Evolutionary conservation across 2,329 filamentous ascomycete species (phyloP).

Genomic region (Diplodia scrobiculata): DNA sequence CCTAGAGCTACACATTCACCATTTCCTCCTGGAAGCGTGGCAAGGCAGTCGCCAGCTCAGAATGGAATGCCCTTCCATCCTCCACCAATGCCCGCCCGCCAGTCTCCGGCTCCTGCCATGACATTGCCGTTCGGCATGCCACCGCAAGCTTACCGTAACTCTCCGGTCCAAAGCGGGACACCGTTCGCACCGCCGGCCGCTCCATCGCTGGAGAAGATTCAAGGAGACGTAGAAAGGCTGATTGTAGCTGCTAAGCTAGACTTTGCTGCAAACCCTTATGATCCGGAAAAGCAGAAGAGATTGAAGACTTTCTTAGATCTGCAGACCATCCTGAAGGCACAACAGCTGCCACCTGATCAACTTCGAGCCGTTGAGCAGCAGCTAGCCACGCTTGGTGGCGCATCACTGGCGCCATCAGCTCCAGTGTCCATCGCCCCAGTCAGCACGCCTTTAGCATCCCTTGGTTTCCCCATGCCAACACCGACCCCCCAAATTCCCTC

Average conservation of each 20-base stretch:
- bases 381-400: slow-evolving; percentile 68
- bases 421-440: slow-evolving; percentile 37
- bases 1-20: slow-evolving; percentile 18
- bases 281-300: slow-evolving; percentile 73
- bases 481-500: slow-evolving; percentile 38
- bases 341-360: slow-evolving; percentile 77
- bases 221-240: slow-evolving; percentile 78
- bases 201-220: slow-evolving; percentile 63
- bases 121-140: slow-evolving; percentile 26
- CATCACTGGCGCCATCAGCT: slow-evolving; percentile 32
- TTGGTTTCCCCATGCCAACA: slow-evolving; percentile 34
- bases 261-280: slow-evolving; percentile 73
- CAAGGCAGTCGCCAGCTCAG: slow-evolving; percentile 33
- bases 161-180: slow-evolving; percentile 15
- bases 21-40: slow-evolving; percentile 17
- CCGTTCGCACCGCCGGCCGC: slow-evolving; percentile 51
- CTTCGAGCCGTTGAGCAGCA: slow-evolving; percentile 82
- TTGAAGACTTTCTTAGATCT: slow-evolving; percentile 84
- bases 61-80: slow-evolving; percentile 38
- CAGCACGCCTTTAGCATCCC: slow-evolving; percentile 36
- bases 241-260: slow-evolving; percentile 72
- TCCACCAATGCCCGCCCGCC: slow-evolving; percentile 36
- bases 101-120: slow-evolving; percentile 41
- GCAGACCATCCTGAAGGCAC: slow-evolving; percentile 75
- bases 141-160: slow-evolving; percentile 29